Base-by-base conservation (phyloP, 495 filamentous ascomycete genomes). In the Daldinia concentrica region DNA sequence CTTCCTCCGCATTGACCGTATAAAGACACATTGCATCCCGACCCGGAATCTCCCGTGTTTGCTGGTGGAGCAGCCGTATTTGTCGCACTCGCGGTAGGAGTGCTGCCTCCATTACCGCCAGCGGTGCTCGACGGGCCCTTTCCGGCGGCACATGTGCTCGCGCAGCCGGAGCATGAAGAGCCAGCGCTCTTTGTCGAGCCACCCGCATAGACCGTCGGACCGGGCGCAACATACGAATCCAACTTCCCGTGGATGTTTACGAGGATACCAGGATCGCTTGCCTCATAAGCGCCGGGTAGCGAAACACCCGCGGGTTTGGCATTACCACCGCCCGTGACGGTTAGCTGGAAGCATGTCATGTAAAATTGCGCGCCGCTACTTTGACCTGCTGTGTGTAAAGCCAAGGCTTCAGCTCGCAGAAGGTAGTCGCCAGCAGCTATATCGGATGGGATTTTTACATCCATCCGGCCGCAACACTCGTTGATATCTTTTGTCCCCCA, bases 401-500 rank as follows among this genome's bases (percentile, higher is more conserved):
- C 85, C n/a, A 86, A 80, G 3, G 76, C 82, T 74, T 87, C 85
- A 29, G 84, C 85, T 32, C 85, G 82, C 22, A 87, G 76, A 1
- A 86, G 80, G 71, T 86, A 87, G 72, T 87, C 84, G 54, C 85
- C 85, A 0, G 84, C 45, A 6, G 82, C 71, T 39, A 86, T 67
- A 74, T 84, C 80, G 12, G 77, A 37, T 12, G 85, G 85, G 74
- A 87, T 84, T 43, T 72, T 78, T 48, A 86, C 79, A 56, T 80
- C 64, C 78, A 86, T 80, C 58, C 79, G 79, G 15, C 85, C 83
- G 79, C 86, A 86, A 80, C 85, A 83, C n/a, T 64, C 64, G 77
- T 86, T 87, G 55, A 87, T 74, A 58, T 84, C 84, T 71, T 85
- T 84, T 56, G 76, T 81, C 56, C 83, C 85, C 85, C 85, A 85